These are phyloP conservation scores for Purpureocillium takamizusanense DNA, from an alignment of 2,329 filamentous ascomycete genomes.

Conservation along the genomic window DNA sequence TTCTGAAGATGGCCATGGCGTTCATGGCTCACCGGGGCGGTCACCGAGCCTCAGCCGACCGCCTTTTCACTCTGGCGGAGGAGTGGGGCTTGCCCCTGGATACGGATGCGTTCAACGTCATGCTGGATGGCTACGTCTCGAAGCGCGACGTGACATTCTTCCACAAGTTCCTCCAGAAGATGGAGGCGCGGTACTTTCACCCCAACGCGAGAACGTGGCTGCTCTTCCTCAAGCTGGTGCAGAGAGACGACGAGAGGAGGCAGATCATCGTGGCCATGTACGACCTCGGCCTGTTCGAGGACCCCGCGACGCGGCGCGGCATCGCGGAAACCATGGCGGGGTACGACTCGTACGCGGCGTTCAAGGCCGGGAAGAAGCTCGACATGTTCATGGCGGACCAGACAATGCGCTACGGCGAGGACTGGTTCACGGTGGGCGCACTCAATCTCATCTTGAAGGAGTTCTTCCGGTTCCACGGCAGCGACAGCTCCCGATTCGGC, in stretches of 20 bases:
- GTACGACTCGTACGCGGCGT: constrained; percentile 32
- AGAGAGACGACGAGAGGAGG: constrained; percentile 45
- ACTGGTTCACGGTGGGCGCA: constrained; percentile 31
- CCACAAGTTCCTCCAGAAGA: constrained; percentile 26
- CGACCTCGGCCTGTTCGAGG: constrained; percentile 30
- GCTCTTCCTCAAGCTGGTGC: constrained; percentile 42
- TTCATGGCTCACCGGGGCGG: constrained; percentile 28
- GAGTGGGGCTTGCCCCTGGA: constrained; percentile 31
- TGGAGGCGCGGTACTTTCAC: constrained; percentile 27
- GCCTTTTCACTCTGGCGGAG: constrained; percentile 27
- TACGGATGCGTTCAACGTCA: constrained; percentile 37
- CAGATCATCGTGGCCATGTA: constrained; percentile 39
- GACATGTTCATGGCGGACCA: constrained; percentile 30
- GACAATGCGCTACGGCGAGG: constrained; percentile 31
- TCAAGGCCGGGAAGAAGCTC: constrained; percentile 23
- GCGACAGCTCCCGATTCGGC: constrained; percentile 10
- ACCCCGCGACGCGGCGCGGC: constrained; percentile 22
- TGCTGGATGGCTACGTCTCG: constrained; percentile 31
- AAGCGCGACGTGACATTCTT: constrained; percentile 32
- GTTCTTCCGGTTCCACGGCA: constrained; percentile 28
- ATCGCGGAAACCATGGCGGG: constrained; percentile 34
- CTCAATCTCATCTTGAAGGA: constrained; percentile 31
- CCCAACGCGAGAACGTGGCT: constrained; percentile 40
- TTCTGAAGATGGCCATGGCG: constrained; percentile 34
- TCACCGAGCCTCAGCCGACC: constrained; percentile 21